Percentiles rank a stretch among this genome's conserved stretches.
Evolutionary conservation across 2,329 filamentous ascomycete species (phyloP).

Genomic region (Taxawa tesnikishii): DNA sequence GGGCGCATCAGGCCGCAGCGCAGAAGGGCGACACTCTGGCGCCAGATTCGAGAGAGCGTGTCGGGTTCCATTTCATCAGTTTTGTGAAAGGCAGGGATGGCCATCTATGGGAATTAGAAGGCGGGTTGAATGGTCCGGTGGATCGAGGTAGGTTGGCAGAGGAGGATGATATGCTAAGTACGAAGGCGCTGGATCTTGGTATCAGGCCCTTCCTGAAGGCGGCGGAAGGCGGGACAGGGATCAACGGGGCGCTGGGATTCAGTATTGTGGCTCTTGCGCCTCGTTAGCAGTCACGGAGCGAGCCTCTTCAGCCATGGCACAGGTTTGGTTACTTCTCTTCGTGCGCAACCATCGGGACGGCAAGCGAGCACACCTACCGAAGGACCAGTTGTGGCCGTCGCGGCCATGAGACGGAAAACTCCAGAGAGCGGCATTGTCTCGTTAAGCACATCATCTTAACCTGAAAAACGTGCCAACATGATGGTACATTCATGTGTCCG

Average conservation of each 20-base stretch:
- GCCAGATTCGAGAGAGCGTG: constrained; percentile 17
- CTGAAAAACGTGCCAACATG: too few species aligned
- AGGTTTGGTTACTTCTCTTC: too few species aligned
- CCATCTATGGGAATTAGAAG: constrained; percentile 35
- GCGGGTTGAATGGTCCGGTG: constrained; percentile 30
- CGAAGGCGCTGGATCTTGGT: constrained; percentile 27
- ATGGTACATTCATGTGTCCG: too few species aligned
- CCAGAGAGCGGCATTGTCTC: too few species aligned
- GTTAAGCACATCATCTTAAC: too few species aligned
- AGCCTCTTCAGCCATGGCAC: too few species aligned
- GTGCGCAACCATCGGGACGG: too few species aligned
- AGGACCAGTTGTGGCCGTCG: too few species aligned
- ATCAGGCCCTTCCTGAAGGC: constrained; percentile 13
- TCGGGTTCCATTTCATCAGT: constrained; percentile 32
- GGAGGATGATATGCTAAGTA: constrained; percentile 32
- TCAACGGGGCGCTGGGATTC: neutral
- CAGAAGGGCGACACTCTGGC: constrained; percentile 26
- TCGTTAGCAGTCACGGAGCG: too few species aligned
- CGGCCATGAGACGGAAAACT: too few species aligned
- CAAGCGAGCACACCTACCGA: too few species aligned
- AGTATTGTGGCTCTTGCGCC: neutral
- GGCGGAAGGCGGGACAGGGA: neutral
- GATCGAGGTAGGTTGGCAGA: constrained; percentile 27
- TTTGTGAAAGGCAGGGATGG: constrained; percentile 35
- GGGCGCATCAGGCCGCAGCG: constrained; percentile 30